Base-by-base conservation (phyloP, 768 basidiomycete genomes). In the Lactarius vividus region DNA sequence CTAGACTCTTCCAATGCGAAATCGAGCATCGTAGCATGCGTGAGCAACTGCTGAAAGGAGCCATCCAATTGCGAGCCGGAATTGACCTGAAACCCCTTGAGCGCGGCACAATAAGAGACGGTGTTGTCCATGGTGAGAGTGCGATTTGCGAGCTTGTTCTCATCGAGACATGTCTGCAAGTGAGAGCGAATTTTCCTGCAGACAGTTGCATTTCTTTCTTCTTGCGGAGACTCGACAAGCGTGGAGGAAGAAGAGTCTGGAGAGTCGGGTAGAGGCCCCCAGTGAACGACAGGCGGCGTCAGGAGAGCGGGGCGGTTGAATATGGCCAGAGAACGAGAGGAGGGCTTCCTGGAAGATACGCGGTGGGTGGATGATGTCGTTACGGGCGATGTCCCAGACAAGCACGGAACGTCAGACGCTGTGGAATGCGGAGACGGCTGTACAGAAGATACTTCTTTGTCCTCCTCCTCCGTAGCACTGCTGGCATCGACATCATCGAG, bases 81-180 rank as follows among this genome's bases (percentile, higher is more conserved):
- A 46, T 63, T 37, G n/a, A 39, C 52, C 3, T 46, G 56, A 42
- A 67, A 67, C 56, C 66, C 66, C 33, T 67, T 67, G 57, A 54
- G 33, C 5, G 40, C 35, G 16, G 40, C 62, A 42, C 66, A 67
- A 23, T 67, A 58, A 42, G 62, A 67, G 52, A 55, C 28, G 10
- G 66, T 28, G 40, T 35, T 63, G 33, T 46, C 31, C 42, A 67
- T 59, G 4, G 66, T 67, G 42, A 59, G 26, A 20, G 33, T 37
- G 26, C 66, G 66, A 55, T 67, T 67, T 37, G 66, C 62, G 20
- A 67, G 57, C 53, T 62, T 67, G 40, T 46, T 59, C 40, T 67
- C 62, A n/a, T 67, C 66, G 33, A 67, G 57, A 46, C 53, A 63
- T 0, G 66, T 63, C 23, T 63, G 66, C 26, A 63, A 49, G n/a